Evolutionary conservation across 163 green algal genomes (phyloP).

Genomic region (Volvox carteri): DNA sequence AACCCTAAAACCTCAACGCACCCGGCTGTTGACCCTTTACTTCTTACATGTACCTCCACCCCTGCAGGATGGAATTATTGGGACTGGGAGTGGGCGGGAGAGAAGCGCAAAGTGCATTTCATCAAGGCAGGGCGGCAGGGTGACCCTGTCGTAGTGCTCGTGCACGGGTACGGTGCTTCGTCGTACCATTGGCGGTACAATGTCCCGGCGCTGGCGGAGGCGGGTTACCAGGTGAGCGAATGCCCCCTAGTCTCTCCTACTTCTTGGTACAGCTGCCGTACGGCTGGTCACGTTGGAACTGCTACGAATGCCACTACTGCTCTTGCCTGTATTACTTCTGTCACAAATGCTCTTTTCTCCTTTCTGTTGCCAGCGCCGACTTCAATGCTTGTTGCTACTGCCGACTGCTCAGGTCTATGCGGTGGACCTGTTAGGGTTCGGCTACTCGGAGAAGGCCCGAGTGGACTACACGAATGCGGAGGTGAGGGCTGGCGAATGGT

Average conservation of each 20-base stretch:
- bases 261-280: no score
- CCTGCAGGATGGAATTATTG: slow-evolving; percentile 50
- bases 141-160: slow-evolving; percentile 61
- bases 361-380: no score
- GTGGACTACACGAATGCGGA: slow-evolving; percentile 70
- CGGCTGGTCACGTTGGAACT: no score
- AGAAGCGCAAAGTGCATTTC: slow-evolving; percentile 36
- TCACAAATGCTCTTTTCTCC: no score
- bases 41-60: no score
- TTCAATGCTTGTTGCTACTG: background rate
- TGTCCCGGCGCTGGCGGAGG: slow-evolving; percentile 78
- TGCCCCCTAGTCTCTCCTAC: no score
- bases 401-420: slow-evolving; percentile 70
- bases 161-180: slow-evolving; percentile 88
- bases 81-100: slow-evolving; percentile 35
- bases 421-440: slow-evolving; percentile 86
- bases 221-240: slow-evolving; percentile 40
- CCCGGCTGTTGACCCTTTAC: no score
- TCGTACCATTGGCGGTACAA: slow-evolving; percentile 87
- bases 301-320: no score
- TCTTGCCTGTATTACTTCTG: no score
- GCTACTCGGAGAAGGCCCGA: slow-evolving; percentile 80
- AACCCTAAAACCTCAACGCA: no score
- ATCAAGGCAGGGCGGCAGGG: slow-evolving; percentile 33
- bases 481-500: background rate